phyloP scores from a whole-genome alignment of 2,329 filamentous ascomycete genomes.

The Fusarium sp. region DNA sequence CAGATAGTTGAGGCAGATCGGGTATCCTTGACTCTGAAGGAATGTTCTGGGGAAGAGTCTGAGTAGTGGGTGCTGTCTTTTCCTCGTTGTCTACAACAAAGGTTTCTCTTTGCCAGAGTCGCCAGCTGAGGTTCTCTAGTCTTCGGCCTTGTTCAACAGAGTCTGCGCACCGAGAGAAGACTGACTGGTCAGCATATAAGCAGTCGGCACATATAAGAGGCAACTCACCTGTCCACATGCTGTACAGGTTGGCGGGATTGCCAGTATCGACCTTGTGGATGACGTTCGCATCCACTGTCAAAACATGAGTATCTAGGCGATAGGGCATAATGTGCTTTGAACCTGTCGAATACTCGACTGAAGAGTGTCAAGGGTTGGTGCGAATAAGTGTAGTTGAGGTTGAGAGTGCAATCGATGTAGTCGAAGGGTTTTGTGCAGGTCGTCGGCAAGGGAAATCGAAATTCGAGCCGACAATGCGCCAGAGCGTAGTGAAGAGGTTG shows the following conservation, averaged over 20 bases:
- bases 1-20: conserved; percentile 77
- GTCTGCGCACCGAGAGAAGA: conserved; percentile 94
- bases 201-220: background rate
- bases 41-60: conserved; percentile 63
- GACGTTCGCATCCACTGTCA: conserved; percentile 90
- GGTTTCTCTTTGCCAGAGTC: conserved; percentile 88
- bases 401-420: conserved; percentile 12
- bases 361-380: conserved; percentile 33
- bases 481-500: conserved; percentile 15
- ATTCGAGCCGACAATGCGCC: conserved; percentile 37
- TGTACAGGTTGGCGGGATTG: conserved; percentile 92
- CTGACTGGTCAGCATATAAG: conserved; percentile 60
- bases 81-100: conserved; percentile 78
- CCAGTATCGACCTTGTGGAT: conserved; percentile 95
- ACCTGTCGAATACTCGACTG: conserved; percentile 51
- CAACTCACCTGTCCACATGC: conserved; percentile 95
- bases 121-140: conserved; percentile 95
- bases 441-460: conserved; percentile 36
- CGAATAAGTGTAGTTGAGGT: conserved; percentile 17
- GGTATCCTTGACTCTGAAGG: conserved; percentile 55
- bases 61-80: conserved; percentile 57
- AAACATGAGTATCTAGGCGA: conserved; percentile 83
- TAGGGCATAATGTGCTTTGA: conserved; percentile 76
- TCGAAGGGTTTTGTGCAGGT: conserved; percentile 11
- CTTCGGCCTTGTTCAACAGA: conserved; percentile 92